Evolutionary conservation across 257 asterid species (phyloP).

Genomic region (Henckelia pumila): DNA sequence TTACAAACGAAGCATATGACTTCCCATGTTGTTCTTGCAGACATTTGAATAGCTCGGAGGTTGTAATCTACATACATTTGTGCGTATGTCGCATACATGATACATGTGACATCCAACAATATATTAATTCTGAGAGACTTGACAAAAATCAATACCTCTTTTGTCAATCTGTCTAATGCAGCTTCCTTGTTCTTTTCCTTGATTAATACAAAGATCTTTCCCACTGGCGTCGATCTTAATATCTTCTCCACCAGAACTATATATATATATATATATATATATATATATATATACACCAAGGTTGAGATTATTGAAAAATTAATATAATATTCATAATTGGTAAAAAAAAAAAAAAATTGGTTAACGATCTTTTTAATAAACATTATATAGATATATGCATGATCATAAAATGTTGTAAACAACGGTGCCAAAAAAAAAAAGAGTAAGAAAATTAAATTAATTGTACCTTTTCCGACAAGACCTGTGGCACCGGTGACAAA

Average conservation of each 20-base stretch:
- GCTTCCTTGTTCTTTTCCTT: slow-evolving; percentile 29
- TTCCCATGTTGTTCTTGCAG: slow-evolving; percentile 29
- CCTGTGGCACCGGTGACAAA: slow-evolving; percentile 51
- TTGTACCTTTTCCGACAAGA: slow-evolving; percentile 46
- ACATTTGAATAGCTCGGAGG: slow-evolving; percentile 30
- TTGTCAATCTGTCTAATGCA: slow-evolving; percentile 28
- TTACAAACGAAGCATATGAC: slow-evolving; percentile 23
- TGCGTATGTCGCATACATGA: background rate
- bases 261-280: too few relatives aligned
- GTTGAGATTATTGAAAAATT: too few relatives aligned
- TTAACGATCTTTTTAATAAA: too few relatives aligned
- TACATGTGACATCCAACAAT: too few relatives aligned
- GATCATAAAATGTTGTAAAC: background rate
- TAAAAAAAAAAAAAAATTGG: too few relatives aligned
- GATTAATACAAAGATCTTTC: slow-evolving; percentile 29
- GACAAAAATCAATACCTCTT: slow-evolving; percentile 17
- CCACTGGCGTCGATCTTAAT: slow-evolving; percentile 29
- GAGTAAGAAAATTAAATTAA: background rate
- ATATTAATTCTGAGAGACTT: too few relatives aligned
- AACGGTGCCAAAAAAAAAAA: too few relatives aligned
- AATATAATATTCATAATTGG: too few relatives aligned
- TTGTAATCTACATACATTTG: slow-evolving; percentile 16
- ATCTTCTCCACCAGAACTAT: slow-evolving; percentile 36
- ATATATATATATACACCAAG: too few relatives aligned
- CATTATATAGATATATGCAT: too few relatives aligned